Evolutionary conservation across 1,139 yeast species (phyloP).

Genomic region (Arxiozyma heterogenica): DNA sequence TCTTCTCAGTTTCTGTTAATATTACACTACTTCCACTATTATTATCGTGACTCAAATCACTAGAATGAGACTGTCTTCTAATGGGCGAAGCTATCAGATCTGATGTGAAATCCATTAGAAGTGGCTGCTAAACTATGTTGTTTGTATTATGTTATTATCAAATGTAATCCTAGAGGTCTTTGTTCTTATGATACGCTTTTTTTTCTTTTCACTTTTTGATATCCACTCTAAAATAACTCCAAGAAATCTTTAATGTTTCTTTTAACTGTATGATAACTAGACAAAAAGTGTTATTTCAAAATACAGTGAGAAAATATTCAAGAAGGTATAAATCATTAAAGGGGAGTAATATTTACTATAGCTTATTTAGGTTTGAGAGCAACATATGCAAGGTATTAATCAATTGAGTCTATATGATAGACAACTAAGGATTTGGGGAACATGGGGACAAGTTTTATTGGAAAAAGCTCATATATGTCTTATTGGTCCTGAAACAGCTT

Average conservation of each 20-base stretch:
- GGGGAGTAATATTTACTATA: not conserved
- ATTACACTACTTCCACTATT: not conserved
- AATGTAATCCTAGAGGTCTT: not conserved
- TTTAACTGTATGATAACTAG: too few species aligned
- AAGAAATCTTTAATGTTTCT: not conserved
- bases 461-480: slow-evolving; percentile 53
- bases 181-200: not conserved
- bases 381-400: not conserved
- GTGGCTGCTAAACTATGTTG: not conserved
- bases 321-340: not conserved
- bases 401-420: slow-evolving; percentile 56
- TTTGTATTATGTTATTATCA: slow-evolving; percentile 1
- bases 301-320: too few species aligned
- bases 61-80: not conserved
- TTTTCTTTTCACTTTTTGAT: not conserved
- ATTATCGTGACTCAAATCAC: not conserved
- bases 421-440: slow-evolving; percentile 83
- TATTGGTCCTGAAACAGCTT: slow-evolving; percentile 45
- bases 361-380: too few species aligned
- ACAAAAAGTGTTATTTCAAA: too few species aligned
- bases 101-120: not conserved
- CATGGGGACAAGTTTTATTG: slow-evolving; percentile 59
- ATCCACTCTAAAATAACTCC: not conserved
- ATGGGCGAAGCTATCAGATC: not conserved
- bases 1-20: slow-evolving; percentile 11